Base-by-base conservation (phyloP, 129 eudicot genomes). In the Arctium lappa region DNA sequence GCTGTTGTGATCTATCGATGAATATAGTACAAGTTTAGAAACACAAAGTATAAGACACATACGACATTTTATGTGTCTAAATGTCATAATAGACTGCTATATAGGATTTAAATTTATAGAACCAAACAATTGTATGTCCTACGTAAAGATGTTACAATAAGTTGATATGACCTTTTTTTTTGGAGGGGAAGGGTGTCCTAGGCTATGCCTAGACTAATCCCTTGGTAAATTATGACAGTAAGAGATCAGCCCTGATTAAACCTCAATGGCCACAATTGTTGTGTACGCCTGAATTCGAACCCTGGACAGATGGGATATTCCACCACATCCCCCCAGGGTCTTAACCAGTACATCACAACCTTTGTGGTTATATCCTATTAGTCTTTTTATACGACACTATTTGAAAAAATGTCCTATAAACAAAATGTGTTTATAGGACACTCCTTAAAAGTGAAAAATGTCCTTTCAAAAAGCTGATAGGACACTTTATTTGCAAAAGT, bases 1-100 rank as follows among this genome's bases (percentile, higher is more conserved):
- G 98, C 97, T 3, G 98, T 93, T 12, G 98, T 93, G 39, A 91
- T 83, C 98, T 93, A 85, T 46, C 65, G 4, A 78, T 11, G 48
- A 15, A 30, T 33, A 77, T 36, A 72, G 77, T 33, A 37, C 40
- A 18, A 69, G 65, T 75, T 80, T 39, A 48, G 0, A 82, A 80
- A 8, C 76, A 60, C 78, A 73, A 68, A 82, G 3, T 78, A 68
- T 42, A 48, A 68, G 36, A 33, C 22, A 73, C 56, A 46, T 60
- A 78, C n/a, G 48, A 5, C 29, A 15, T 69, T 71, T 32, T 15
- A 65, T 1, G 74, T 79, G 69, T 60, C 68, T 60, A 60, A 60
- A 60, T 56, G 65, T 60, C 29, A 16, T 60, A 60, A 60, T 4
- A 60, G 68, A 60, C 8, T 2, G 27, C n/a, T 39, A 22, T 9